phyloP scores from a whole-genome alignment of 2,329 filamentous ascomycete species.

The Clarireedia paspali region DNA sequence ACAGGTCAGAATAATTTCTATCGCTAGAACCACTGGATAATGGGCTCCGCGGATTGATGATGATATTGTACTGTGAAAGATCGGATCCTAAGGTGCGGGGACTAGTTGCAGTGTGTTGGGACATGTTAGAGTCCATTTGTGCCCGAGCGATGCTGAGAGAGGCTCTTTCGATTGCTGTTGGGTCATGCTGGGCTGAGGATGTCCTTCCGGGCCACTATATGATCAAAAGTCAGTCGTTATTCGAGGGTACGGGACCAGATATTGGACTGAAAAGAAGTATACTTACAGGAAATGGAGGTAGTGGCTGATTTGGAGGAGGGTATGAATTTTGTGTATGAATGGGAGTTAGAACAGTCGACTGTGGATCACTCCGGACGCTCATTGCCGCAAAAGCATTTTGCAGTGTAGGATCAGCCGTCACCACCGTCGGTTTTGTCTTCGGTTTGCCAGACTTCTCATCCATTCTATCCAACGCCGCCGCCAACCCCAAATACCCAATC shows the following conservation, averaged over 20 bases:
- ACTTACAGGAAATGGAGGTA: slow-evolving; percentile 1
- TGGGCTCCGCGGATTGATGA: background rate
- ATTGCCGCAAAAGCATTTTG: background rate
- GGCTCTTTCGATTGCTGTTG: background rate
- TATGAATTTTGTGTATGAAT: slow-evolving; percentile 11
- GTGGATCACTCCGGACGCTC: background rate
- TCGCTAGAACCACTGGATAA: background rate
- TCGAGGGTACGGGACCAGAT: too few relatives aligned
- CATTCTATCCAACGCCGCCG: slow-evolving; percentile 53
- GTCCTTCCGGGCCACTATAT: slow-evolving; percentile 10
- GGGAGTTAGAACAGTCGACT: background rate
- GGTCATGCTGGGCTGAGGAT: slow-evolving; percentile 11
- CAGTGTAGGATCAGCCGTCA: background rate
- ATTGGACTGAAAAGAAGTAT: too few relatives aligned
- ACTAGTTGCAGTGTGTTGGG: background rate
- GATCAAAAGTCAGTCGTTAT: too few relatives aligned
- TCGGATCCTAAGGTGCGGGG: slow-evolving; percentile 1
- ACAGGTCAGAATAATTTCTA: slow-evolving; percentile 1
- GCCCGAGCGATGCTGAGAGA: background rate
- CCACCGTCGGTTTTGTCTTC: background rate
- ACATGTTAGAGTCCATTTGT: background rate
- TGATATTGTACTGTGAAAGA: background rate
- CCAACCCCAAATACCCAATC: slow-evolving; percentile 60
- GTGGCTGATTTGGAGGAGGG: background rate
- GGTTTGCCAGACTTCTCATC: slow-evolving; percentile 13